These are phyloP conservation scores for Debaryomycetaceae sp. DNA, from an alignment of 1,139 yeast species.

Conservation along the genomic window DNA sequence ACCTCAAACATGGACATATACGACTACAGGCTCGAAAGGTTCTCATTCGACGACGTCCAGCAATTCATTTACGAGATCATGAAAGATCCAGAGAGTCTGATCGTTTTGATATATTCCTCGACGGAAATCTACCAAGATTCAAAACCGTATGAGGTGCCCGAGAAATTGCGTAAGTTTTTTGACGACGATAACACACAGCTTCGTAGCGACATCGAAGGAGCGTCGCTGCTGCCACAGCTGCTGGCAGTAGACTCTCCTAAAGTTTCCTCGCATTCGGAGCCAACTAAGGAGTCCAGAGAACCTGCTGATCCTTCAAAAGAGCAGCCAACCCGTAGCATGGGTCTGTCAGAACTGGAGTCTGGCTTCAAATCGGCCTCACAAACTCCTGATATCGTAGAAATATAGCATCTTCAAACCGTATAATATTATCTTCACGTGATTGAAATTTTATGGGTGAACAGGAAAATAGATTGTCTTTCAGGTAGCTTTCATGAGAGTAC, in stretches of 20 bases:
- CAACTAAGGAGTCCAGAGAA: neutral
- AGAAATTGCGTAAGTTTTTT: constrained; percentile 14
- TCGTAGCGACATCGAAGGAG: neutral
- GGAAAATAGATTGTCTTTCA: neutral
- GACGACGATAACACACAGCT: constrained; percentile 14
- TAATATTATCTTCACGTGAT: neutral
- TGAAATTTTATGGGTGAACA: neutral
- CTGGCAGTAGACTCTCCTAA: neutral
- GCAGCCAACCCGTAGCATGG: neutral
- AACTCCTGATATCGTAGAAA: neutral
- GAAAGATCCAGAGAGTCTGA: constrained; percentile 11
- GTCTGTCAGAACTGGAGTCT: neutral
- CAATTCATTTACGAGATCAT: constrained; percentile 13
- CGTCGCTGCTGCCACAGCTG: neutral
- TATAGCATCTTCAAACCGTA: neutral
- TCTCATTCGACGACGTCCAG: constrained; percentile 19
- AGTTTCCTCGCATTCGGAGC: neutral
- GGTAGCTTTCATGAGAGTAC: neutral
- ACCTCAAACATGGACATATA: constrained; percentile 9
- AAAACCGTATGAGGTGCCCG: constrained; percentile 9
- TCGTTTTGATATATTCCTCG: constrained; percentile 19
- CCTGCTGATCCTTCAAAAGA: too few relatives aligned
- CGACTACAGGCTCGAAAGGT: constrained; percentile 16
- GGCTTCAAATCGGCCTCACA: neutral
- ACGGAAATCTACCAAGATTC: constrained; percentile 8